Evolutionary conservation across 2,329 filamentous ascomycete genomes (phyloP).

Genomic region (Talaromyces sp.): DNA sequence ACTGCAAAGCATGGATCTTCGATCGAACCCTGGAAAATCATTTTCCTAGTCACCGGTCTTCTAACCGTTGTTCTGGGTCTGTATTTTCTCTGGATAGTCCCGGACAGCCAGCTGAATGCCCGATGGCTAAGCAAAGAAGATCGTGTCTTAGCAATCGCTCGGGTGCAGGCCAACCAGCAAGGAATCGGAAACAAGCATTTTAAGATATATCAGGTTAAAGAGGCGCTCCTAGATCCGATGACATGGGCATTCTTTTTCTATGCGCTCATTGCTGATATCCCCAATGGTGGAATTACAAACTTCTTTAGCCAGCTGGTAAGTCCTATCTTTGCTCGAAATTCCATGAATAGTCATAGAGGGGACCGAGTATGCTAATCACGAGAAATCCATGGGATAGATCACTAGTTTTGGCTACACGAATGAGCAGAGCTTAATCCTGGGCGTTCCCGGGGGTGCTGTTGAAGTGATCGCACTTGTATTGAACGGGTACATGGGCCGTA

Average conservation of each 20-base stretch:
- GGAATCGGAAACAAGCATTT: conserved; percentile 72
- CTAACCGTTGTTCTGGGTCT: conserved; percentile 54
- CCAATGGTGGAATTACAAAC: conserved; percentile 63
- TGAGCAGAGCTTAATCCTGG: conserved; percentile 65
- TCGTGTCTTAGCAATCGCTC: conserved; percentile 67
- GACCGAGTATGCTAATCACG: not conserved
- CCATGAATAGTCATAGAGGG: too few species aligned
- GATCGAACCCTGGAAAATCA: conserved; percentile 68
- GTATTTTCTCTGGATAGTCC: conserved; percentile 56
- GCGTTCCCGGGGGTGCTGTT: conserved; percentile 66
- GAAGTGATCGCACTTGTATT: conserved; percentile 62
- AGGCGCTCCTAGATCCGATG: conserved; percentile 60
- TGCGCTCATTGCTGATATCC: conserved; percentile 59
- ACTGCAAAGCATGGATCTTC: conserved; percentile 57
- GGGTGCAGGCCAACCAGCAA: conserved; percentile 73
- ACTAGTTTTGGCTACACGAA: conserved; percentile 66
- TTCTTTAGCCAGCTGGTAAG: conserved; percentile 61
- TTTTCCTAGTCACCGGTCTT: conserved; percentile 59
- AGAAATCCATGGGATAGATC: conserved; percentile 42
- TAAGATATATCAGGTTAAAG: conserved; percentile 66
- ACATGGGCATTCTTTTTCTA: conserved; percentile 64
- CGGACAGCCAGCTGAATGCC: conserved; percentile 64
- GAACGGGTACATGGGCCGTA: conserved; percentile 61
- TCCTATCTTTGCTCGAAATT: not conserved
- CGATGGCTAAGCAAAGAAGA: conserved; percentile 68